Evolutionary conservation across 2,329 filamentous ascomycete genomes (phyloP).

Genomic region (Parastagonospora nodorum): DNA sequence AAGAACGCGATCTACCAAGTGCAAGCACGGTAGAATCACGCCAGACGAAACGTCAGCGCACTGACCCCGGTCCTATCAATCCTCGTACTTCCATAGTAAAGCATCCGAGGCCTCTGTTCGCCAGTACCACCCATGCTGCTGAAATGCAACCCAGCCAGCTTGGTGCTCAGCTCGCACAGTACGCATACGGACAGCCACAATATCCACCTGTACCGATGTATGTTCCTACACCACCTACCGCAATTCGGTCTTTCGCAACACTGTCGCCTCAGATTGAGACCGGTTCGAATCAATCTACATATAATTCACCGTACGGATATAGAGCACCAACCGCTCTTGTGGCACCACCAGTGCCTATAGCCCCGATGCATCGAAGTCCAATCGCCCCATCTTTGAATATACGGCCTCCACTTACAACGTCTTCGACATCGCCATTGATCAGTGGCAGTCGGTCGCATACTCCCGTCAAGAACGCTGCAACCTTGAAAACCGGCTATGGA

Average conservation of each 20-base stretch:
- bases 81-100: no score
- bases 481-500: background rate
- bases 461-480: background rate
- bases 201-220: no score
- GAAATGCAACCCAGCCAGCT: no score
- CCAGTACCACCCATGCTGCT: no score
- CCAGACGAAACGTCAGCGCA: conserved; percentile 23
- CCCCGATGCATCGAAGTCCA: background rate
- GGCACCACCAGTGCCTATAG: background rate
- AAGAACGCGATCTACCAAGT: background rate
- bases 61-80: background rate
- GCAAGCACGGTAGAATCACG: background rate
- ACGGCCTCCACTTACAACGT: no score
- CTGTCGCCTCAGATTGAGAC: background rate
- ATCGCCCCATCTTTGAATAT: background rate
- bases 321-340: background rate
- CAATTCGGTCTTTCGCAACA: background rate
- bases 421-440: background rate
- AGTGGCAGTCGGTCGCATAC: background rate
- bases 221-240: no score
- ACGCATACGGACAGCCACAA: no score
- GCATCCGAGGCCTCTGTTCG: no score
- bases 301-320: background rate
- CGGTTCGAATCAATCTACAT: background rate
- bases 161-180: no score